phyloP scores from a whole-genome alignment of 768 basidiomycete species.

The Pulveroboletus frians region DNA sequence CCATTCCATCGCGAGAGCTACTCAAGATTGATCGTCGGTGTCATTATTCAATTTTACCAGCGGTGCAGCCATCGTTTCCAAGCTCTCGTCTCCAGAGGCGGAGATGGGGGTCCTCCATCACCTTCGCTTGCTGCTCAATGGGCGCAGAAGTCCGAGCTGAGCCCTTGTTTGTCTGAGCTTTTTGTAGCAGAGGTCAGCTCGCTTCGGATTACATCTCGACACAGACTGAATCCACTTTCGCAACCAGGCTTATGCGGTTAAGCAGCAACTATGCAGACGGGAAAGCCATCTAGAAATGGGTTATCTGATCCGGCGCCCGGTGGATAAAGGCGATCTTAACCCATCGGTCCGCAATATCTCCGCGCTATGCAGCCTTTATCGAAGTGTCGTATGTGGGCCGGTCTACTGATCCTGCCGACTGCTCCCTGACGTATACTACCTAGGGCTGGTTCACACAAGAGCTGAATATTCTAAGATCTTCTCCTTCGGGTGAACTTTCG shows the following conservation, averaged over 20 bases:
- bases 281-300: slow-evolving; percentile 78
- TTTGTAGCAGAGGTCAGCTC: slow-evolving; percentile 46
- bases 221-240: background rate
- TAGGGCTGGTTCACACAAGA: slow-evolving; percentile 85
- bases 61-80: slow-evolving; percentile 87
- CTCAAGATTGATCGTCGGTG: slow-evolving; percentile 85
- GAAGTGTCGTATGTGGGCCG: slow-evolving; percentile 66
- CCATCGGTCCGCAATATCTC: slow-evolving; percentile 65
- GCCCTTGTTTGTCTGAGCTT: slow-evolving; percentile 65
- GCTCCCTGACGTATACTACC: slow-evolving; percentile 4
- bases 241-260: slow-evolving; percentile 39
- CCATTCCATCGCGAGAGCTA: slow-evolving; percentile 96
- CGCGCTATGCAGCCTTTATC: slow-evolving; percentile 73
- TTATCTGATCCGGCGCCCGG: slow-evolving; percentile 48
- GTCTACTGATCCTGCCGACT: background rate
- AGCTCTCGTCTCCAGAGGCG: slow-evolving; percentile 51
- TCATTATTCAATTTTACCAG: slow-evolving; percentile 95
- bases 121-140: slow-evolving; percentile 67
- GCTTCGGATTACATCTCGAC: background rate
- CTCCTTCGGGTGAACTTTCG: slow-evolving; percentile 46
- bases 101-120: slow-evolving; percentile 36
- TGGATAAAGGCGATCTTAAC: slow-evolving; percentile 65
- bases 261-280: slow-evolving; percentile 58
- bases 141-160: slow-evolving; percentile 83
- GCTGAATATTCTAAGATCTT: slow-evolving; percentile 60